These are phyloP conservation scores for Xylariaceae sp. DNA, from an alignment of 2,329 filamentous ascomycete species.

Conservation along the genomic window DNA sequence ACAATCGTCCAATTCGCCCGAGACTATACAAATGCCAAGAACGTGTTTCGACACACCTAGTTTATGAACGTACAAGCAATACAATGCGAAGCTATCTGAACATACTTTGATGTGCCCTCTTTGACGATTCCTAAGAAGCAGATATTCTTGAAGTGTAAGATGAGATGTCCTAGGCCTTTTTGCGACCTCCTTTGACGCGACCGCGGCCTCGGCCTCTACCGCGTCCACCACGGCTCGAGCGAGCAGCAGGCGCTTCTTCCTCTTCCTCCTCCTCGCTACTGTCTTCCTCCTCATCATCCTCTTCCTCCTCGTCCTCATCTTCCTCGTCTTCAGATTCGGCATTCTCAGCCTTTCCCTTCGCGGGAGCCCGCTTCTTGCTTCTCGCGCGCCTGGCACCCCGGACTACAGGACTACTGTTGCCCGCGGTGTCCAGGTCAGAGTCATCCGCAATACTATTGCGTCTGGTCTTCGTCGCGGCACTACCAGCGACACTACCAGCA, in stretches of 20 bases:
- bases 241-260: conserved; percentile 20
- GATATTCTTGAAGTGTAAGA: no score
- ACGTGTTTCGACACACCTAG: no score
- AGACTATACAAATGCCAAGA: neutral
- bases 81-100: no score
- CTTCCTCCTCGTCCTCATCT: neutral
- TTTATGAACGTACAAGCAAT: no score
- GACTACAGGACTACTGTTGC: conserved; percentile 36
- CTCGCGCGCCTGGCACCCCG: conserved; percentile 41
- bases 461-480: conserved; percentile 40
- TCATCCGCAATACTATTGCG: conserved; percentile 48
- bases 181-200: conserved; percentile 25
- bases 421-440: conserved; percentile 44
- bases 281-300: neutral
- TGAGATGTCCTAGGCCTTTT: conserved; percentile 16
- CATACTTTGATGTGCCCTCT: no score
- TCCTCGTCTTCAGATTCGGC: neutral
- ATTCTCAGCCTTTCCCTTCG: neutral
- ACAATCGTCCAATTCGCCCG: neutral
- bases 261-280: conserved; percentile 20
- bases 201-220: conserved; percentile 28
- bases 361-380: conserved; percentile 37
- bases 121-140: no score
- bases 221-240: conserved; percentile 21
- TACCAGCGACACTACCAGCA: conserved; percentile 44